phyloP scores from a whole-genome alignment of 2,329 filamentous ascomycete genomes.

The Arthroderma uncinatum region DNA sequence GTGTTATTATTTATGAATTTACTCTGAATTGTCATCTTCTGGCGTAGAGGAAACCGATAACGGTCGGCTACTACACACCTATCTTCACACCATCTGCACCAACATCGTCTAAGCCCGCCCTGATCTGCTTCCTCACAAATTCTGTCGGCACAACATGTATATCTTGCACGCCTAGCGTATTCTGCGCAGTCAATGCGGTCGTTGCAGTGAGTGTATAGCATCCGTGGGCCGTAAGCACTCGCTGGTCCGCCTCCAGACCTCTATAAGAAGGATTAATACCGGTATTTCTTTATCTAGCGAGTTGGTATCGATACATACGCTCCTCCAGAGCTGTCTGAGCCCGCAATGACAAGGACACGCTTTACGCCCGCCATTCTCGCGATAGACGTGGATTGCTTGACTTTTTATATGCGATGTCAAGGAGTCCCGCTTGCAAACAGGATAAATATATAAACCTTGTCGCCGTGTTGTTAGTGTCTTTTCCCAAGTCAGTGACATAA shows the following conservation, averaged over 20 bases:
- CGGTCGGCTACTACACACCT: constrained; percentile 43
- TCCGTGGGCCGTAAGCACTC: constrained; percentile 80
- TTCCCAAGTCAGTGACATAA: too few species aligned
- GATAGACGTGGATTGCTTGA: background rate
- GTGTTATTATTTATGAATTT: constrained; percentile 3
- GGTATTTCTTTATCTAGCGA: background rate
- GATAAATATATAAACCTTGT: too few species aligned
- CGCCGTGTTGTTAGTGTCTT: too few species aligned
- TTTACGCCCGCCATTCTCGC: constrained; percentile 26
- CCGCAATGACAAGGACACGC: constrained; percentile 69
- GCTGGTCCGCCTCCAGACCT: constrained; percentile 90
- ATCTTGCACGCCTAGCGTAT: constrained; percentile 71
- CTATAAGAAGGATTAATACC: constrained; percentile 38
- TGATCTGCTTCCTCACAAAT: constrained; percentile 77
- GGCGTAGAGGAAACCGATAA: background rate
- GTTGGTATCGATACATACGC: constrained; percentile 48
- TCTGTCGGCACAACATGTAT: constrained; percentile 67
- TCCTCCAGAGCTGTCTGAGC: constrained; percentile 83
- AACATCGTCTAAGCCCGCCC: constrained; percentile 72
- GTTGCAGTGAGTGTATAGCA: constrained; percentile 96
- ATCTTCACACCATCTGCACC: constrained; percentile 85
- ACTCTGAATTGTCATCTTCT: background rate
- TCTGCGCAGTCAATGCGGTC: constrained; percentile 90
- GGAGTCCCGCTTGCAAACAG: background rate
- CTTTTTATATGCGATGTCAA: background rate